Evolutionary conservation across 2,329 filamentous ascomycete genomes (phyloP).

Genomic region (Trichoderma harzianum): DNA sequence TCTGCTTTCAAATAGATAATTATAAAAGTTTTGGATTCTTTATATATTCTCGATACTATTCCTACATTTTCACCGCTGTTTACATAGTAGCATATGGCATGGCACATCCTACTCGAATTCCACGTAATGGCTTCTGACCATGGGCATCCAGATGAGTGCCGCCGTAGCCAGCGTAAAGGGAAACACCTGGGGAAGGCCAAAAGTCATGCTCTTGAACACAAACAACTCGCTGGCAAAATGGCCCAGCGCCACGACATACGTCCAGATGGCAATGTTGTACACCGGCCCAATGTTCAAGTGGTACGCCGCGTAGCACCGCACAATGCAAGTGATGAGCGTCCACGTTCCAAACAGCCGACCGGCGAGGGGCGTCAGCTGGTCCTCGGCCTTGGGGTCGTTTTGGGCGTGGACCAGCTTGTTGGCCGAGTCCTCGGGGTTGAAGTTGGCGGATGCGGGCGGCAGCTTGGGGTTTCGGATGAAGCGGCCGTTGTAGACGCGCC

Average conservation of each 20-base stretch:
- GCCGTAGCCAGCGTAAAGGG: constrained; percentile 51
- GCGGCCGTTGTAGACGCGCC: constrained; percentile 76
- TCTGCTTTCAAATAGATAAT: not conserved
- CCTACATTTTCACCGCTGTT: not conserved
- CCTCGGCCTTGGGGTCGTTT: constrained; percentile 43
- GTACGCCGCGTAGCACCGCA: constrained; percentile 82
- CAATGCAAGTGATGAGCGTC: constrained; percentile 73
- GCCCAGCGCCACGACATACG: constrained; percentile 70
- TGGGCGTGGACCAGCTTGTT: constrained; percentile 49
- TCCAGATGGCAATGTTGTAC: constrained; percentile 79
- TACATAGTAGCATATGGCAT: not conserved
- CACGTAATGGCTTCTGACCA: constrained; percentile 70
- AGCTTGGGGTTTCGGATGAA: constrained; percentile 52
- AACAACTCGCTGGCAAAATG: constrained; percentile 82
- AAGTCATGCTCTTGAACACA: constrained; percentile 70
- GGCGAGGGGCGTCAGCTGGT: constrained; percentile 70
- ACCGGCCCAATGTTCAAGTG: constrained; percentile 68
- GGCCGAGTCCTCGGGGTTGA: constrained; percentile 51
- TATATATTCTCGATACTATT: not conserved
- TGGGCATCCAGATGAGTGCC: constrained; percentile 58
- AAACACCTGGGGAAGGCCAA: constrained; percentile 54
- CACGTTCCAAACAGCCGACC: constrained; percentile 83
- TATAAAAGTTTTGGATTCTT: not conserved
- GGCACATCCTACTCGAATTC: constrained; percentile 31
- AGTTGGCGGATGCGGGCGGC: constrained; percentile 37